phyloP scores from a whole-genome alignment of 2,329 filamentous ascomycete genomes.

The Pyricularia pennisetigena region DNA sequence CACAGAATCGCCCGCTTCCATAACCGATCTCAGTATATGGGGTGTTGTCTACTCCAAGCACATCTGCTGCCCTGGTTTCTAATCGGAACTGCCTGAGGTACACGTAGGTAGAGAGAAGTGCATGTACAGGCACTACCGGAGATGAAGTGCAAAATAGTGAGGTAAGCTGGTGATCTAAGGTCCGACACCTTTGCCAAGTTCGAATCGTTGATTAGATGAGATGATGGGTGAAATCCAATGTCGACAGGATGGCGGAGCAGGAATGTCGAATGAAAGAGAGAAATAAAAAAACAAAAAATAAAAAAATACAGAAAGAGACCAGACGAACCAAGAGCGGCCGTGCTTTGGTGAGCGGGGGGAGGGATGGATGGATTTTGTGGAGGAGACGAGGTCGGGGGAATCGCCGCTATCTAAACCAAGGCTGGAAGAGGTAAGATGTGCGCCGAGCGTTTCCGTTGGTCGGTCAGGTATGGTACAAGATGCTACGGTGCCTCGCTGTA shows the following conservation, averaged over 20 bases:
- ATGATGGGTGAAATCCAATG: neutral
- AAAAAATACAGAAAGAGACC: neutral
- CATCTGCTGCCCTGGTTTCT: neutral
- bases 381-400: neutral
- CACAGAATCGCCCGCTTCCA: constrained; percentile 27
- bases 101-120: neutral
- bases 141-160: neutral
- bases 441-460: neutral
- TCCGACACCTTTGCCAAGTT: neutral
- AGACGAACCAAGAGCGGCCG: neutral
- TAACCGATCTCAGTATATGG: constrained; percentile 18
- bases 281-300: too few relatives aligned
- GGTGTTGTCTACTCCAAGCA: neutral
- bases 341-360: neutral
- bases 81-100: neutral
- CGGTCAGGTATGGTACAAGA: neutral
- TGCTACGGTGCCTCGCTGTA: neutral
- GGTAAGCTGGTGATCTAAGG: neutral
- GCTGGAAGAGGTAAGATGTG: neutral
- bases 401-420: neutral
- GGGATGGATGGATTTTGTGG: neutral
- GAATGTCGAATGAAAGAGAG: neutral
- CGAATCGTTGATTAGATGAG: neutral
- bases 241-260: neutral
- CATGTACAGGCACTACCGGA: neutral